These are phyloP conservation scores for Neckera pumila DNA, from an alignment of 225 moss, liverwort and hornwort species.

Conservation along the genomic window DNA sequence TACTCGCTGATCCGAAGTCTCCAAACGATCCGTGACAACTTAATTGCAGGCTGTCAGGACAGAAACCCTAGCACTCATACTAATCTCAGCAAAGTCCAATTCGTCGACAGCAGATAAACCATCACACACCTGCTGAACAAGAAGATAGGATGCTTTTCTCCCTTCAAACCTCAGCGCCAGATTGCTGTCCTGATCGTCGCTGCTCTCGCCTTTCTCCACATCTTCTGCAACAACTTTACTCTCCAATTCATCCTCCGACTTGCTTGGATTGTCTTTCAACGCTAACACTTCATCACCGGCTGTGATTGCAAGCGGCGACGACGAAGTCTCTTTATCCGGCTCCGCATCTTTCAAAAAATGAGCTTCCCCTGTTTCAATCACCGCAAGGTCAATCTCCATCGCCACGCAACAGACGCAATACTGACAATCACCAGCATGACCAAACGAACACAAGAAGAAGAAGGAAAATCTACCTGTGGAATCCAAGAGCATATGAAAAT, in stretches of 20 bases:
- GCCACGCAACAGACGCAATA: not conserved
- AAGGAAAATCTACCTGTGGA: conserved; percentile 31
- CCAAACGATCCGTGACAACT: not conserved
- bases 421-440: not conserved
- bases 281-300: conserved; percentile 51
- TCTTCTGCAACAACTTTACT: conserved; percentile 20
- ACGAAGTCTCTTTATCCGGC: conserved; percentile 40
- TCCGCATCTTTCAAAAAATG: conserved; percentile 78
- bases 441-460: not conserved
- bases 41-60: not conserved
- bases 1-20: not conserved
- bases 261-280: conserved; percentile 20
- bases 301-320: conserved; percentile 43
- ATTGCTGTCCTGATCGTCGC: conserved; percentile 65
- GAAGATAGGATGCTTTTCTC: conserved; percentile 69
- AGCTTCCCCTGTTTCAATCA: conserved; percentile 64
- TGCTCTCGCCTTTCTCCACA: conserved; percentile 58
- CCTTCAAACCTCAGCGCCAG: conserved; percentile 77
- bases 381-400: not conserved
- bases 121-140: conserved; percentile 57
- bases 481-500: conserved; percentile 93
- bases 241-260: conserved; percentile 28
- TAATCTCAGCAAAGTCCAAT: not conserved
- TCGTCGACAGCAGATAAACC: not conserved
- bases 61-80: not conserved